Evolutionary conservation across 2,329 filamentous ascomycete genomes (phyloP), one percentile per base, ranked within the genome.

Genomic region (Scedosporium dehoogii): DNA sequence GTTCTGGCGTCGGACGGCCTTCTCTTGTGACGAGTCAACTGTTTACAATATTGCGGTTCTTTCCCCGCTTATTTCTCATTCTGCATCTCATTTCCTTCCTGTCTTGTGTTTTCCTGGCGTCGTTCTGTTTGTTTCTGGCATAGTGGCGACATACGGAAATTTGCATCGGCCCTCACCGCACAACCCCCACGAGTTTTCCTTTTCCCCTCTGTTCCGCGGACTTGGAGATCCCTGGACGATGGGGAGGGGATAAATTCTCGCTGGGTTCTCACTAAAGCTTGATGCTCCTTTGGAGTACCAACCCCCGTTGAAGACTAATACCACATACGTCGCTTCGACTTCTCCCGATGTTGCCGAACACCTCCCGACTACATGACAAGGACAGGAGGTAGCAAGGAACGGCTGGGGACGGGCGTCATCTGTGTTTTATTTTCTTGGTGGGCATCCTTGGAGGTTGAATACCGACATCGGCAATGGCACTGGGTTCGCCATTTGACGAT

Each of bases 91-190:
- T 67, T 67, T 68, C 67, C 66, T 63, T 67, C 62, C 61, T 67
- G 66, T 64, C 33, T 55, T 38, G 57, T 64, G 65, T 65, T 64
- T 63, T 67, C 65, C 64, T 63, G 65, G 63, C 65, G 63, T 65
- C 63, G 65, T 65, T 69, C 63, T 70, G 66, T 70, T 69, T 68
- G 68, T 38, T 59, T 61, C 16, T 63, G 56, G 25, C 48, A 58
- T 55, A 14, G 58, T 53, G 33, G 41, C 48, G 58, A 38, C 29
- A 55, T 56, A 33, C 48, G 41, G 21, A 56, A 56, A 44, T 38
- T 62, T 51, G 48, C 41, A 44, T 38, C 38, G 41, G 9, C 46
- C 33, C 51, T 58, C 44, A 48, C 44, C 44, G 16, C 44, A 5
- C 44, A 21, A 48, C 18, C 44, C 16, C 21, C 33, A n/a, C 33